phyloP scores from a whole-genome alignment of 2,329 filamentous ascomycete species.

The Aspergillus candidus region DNA sequence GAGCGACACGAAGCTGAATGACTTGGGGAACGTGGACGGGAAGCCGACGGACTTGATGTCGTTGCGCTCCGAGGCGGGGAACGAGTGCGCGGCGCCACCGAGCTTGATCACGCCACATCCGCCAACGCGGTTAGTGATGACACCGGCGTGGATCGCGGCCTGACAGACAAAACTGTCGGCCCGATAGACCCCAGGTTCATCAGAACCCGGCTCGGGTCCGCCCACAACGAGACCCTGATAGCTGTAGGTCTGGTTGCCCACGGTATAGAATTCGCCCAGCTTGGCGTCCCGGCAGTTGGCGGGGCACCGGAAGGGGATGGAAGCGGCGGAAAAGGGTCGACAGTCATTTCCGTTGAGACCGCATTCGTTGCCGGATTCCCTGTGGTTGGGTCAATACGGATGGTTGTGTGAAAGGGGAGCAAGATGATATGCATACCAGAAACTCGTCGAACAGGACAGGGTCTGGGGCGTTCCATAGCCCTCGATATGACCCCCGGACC shows the following conservation, averaged over 20 bases:
- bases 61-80: slow-evolving; percentile 58
- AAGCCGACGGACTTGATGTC: slow-evolving; percentile 74
- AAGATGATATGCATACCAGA: slow-evolving; percentile 32
- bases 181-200: slow-evolving; percentile 60
- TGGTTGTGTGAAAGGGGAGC: neutral
- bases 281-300: slow-evolving; percentile 46
- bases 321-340: slow-evolving; percentile 49
- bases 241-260: slow-evolving; percentile 48
- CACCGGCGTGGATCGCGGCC: slow-evolving; percentile 75
- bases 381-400: slow-evolving; percentile 12
- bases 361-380: slow-evolving; percentile 42
- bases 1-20: slow-evolving; percentile 70
- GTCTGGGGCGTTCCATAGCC: slow-evolving; percentile 43
- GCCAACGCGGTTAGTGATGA: slow-evolving; percentile 64
- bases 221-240: slow-evolving; percentile 50
- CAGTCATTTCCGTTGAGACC: slow-evolving; percentile 52
- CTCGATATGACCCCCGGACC: slow-evolving; percentile 43
- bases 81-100: slow-evolving; percentile 61
- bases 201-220: slow-evolving; percentile 36
- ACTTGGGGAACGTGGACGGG: slow-evolving; percentile 81
- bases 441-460: slow-evolving; percentile 42
- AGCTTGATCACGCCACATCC: slow-evolving; percentile 77
- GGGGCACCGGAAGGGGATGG: slow-evolving; percentile 52
- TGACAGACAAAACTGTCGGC: slow-evolving; percentile 85
- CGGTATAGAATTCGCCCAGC: slow-evolving; percentile 45